These are phyloP conservation scores for Nicotiana tomentosiformis DNA, from an alignment of 257 asterid species.

Conservation along the genomic window DNA sequence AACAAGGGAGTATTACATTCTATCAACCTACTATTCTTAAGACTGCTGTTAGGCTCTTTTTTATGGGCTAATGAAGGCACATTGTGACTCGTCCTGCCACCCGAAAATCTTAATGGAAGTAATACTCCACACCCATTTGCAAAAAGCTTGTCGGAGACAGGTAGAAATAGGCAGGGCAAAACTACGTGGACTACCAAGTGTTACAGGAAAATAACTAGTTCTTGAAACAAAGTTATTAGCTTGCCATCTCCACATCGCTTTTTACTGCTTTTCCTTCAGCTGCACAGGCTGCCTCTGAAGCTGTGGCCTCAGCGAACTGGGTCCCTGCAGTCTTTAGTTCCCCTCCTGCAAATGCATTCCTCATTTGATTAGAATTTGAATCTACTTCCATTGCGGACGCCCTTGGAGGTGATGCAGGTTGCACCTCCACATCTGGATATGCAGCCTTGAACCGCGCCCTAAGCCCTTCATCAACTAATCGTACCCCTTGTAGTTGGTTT, in stretches of 20 bases:
- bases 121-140: neutral
- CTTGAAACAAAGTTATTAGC: constrained; percentile 10
- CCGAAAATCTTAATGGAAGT: neutral
- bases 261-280: constrained; percentile 32
- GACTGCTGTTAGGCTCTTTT: neutral
- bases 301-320: constrained; percentile 27
- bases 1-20: neutral
- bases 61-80: neutral
- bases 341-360: constrained; percentile 32
- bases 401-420: constrained; percentile 92
- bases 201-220: neutral
- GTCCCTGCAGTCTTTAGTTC: constrained; percentile 29
- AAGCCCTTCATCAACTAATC: constrained; percentile 87
- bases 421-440: constrained; percentile 90
- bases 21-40: neutral
- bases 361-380: constrained; percentile 30
- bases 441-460: constrained; percentile 98
- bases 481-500: constrained; percentile 84
- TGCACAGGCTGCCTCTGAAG: constrained; percentile 17
- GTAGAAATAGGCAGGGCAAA: neutral
- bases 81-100: neutral
- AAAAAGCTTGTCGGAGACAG: neutral
- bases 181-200: neutral
- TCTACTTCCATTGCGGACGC: constrained; percentile 71
- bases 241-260: constrained; percentile 36